Conservation (phyloP, 371 early-diverging fungal genomes). For the Circinella umbellata region DNA sequence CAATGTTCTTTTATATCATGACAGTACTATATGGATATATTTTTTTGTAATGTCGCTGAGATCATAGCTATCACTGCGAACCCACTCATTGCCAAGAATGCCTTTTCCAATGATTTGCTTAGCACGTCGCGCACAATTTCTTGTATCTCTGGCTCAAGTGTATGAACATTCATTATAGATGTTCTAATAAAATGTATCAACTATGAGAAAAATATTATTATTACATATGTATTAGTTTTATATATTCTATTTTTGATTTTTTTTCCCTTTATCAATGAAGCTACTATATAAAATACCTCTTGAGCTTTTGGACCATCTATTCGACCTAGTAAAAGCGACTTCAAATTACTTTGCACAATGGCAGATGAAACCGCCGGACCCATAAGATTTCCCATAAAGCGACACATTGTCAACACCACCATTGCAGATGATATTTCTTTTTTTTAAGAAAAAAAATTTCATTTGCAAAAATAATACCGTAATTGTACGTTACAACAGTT, state of each 20-base stretch:
- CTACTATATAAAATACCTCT: neutral
- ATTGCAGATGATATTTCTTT: conserved; percentile 50
- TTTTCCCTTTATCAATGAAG: no score
- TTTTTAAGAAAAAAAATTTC: conserved; percentile 3
- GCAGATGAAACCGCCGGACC: conserved; percentile 34
- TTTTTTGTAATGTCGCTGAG: neutral
- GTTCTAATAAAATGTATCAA: conserved; percentile 42
- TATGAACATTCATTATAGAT: conserved; percentile 32
- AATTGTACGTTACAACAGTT: no score
- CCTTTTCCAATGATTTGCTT: neutral
- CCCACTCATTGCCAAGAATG: neutral
- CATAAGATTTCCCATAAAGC: conserved; percentile 49
- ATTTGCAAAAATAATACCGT: no score
- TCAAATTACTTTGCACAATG: conserved; percentile 9
- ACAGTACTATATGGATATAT: neutral
- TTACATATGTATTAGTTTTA: neutral
- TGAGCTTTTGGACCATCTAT: conserved; percentile 9
- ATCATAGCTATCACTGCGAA: neutral
- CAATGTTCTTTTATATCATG: no score
- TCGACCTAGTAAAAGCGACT: neutral
- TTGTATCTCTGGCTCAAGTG: conserved; percentile 31
- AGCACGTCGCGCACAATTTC: conserved; percentile 14
- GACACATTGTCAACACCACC: conserved; percentile 55
- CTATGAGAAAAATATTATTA: conserved; percentile 6
- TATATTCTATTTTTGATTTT: no score